A percentile compares a stretch with the other conserved stretches of the same genome.
Evolutionary conservation across 345 rosid species (phyloP).

Genomic region (Trapa bicornis): DNA sequence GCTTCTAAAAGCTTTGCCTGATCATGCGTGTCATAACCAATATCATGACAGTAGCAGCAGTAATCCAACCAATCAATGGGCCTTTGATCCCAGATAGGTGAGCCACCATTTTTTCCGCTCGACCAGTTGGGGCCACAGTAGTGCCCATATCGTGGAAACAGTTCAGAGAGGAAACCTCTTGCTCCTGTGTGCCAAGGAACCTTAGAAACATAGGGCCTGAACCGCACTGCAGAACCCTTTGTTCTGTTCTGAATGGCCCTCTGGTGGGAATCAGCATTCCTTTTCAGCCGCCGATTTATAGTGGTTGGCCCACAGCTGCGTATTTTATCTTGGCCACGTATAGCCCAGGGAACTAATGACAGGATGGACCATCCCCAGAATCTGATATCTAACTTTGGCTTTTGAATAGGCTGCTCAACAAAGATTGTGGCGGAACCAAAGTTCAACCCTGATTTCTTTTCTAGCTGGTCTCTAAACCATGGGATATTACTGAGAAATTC

Average conservation of each 20-base stretch:
- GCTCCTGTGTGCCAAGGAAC: constrained; percentile 95
- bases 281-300: constrained; percentile 50
- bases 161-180: constrained; percentile 76
- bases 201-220: constrained; percentile 84
- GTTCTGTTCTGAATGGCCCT: constrained; percentile 11
- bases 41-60: constrained; percentile 97
- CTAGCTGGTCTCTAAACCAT: constrained; percentile 23
- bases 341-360: constrained; percentile 46
- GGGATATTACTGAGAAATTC: constrained; percentile 26
- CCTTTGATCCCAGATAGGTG: constrained; percentile 77
- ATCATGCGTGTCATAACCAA: constrained; percentile 84
- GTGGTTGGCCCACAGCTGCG: constrained; percentile 29
- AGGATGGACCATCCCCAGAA: constrained; percentile 53
- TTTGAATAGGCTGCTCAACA: constrained; percentile 25
- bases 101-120: constrained; percentile 81
- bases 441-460: constrained; percentile 27
- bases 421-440: constrained; percentile 19
- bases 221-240: constrained; percentile 32
- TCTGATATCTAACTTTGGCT: constrained; percentile 27
- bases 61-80: constrained; percentile 95
- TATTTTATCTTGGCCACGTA: constrained; percentile 17
- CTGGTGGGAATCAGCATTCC: constrained; percentile 25
- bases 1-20: constrained; percentile 78
- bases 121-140: constrained; percentile 99
- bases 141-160: constrained; percentile 89